phyloP scores from a whole-genome alignment of 1,284 basidiomycete genomes.

The Abortiporus biennis region DNA sequence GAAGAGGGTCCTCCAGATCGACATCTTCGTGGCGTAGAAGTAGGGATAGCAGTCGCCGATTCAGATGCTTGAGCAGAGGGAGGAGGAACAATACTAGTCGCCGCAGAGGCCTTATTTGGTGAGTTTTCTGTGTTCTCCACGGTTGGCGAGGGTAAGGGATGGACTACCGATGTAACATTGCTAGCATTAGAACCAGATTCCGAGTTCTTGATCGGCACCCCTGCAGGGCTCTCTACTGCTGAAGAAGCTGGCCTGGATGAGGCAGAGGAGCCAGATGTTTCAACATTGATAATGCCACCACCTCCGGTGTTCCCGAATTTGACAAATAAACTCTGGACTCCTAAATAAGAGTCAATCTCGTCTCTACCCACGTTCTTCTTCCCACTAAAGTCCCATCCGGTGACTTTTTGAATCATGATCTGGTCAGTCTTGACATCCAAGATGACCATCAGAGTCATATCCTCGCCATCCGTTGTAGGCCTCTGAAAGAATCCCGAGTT shows the following conservation, averaged over 20 bases:
- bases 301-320: not conserved
- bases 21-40: no score
- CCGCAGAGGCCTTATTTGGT: no score
- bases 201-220: not conserved
- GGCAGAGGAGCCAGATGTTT: not conserved
- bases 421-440: conserved; percentile 23
- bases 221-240: not conserved
- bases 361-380: conserved; percentile 17
- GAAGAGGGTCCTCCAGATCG: no score
- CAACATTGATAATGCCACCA: not conserved
- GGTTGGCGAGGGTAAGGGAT: no score
- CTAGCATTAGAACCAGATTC: not conserved
- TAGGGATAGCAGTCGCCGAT: no score
- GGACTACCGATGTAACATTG: no score
- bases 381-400: conserved; percentile 18
- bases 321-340: conserved; percentile 16
- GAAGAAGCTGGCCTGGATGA: no score
- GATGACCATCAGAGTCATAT: conserved; percentile 18
- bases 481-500: conserved; percentile 19
- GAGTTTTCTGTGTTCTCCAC: no score
- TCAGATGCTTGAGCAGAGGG: no score
- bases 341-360: conserved; percentile 20
- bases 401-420: conserved; percentile 19
- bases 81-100: no score
- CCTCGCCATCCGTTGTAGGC: conserved; percentile 14